Percentiles rank a stretch among this genome's conserved stretches.
Evolutionary conservation across 352 stramenopile species (phyloP).

Genomic region (Pythium vanterpoolii): DNA sequence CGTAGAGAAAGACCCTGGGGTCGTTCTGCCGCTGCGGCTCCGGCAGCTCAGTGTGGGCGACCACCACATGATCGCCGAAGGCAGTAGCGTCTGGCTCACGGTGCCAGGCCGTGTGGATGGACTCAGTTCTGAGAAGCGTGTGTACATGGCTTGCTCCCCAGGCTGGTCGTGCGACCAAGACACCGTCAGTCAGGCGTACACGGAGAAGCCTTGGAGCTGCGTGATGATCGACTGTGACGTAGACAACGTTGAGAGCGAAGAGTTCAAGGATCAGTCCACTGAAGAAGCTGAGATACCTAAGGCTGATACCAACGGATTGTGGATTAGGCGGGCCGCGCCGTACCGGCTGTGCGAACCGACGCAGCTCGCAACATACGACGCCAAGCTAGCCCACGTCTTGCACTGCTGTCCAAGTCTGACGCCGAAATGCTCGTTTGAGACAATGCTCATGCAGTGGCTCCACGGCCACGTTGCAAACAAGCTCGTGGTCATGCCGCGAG

Average conservation of each 20-base stretch:
- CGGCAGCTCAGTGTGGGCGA: slow-evolving; percentile 44
- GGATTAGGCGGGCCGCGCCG: slow-evolving; percentile 7
- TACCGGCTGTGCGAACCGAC: slow-evolving; percentile 6
- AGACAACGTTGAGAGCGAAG: slow-evolving; percentile 44
- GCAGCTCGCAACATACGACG: slow-evolving; percentile 15
- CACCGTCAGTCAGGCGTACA: slow-evolving; percentile 13
- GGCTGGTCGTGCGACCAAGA: slow-evolving; percentile 30
- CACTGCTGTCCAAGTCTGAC: slow-evolving; percentile 14
- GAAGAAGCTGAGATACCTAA: not conserved
- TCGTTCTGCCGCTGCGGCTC: slow-evolving; percentile 27
- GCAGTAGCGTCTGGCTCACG: slow-evolving; percentile 62
- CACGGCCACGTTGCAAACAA: slow-evolving; percentile 35
- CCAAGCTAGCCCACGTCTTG: slow-evolving; percentile 16
- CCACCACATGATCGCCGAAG: slow-evolving; percentile 56
- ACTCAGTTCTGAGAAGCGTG: not conserved
- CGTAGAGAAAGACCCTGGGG: slow-evolving; percentile 27
- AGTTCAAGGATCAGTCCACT: not conserved
- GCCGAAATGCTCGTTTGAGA: slow-evolving; percentile 18
- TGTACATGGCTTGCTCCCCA: slow-evolving; percentile 29
- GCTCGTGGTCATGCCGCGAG: slow-evolving; percentile 49
- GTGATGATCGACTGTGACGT: slow-evolving; percentile 47
- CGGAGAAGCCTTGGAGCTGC: slow-evolving; percentile 24
- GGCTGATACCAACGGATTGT: slow-evolving; percentile 1
- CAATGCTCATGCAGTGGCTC: slow-evolving; percentile 33
- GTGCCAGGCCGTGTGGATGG: slow-evolving; percentile 18